Percentiles rank a stretch among this genome's conserved stretches.
phyloP scores from a whole-genome alignment of 2,329 filamentous ascomycete genomes.

The Cylindrodendrum hubeiense region DNA sequence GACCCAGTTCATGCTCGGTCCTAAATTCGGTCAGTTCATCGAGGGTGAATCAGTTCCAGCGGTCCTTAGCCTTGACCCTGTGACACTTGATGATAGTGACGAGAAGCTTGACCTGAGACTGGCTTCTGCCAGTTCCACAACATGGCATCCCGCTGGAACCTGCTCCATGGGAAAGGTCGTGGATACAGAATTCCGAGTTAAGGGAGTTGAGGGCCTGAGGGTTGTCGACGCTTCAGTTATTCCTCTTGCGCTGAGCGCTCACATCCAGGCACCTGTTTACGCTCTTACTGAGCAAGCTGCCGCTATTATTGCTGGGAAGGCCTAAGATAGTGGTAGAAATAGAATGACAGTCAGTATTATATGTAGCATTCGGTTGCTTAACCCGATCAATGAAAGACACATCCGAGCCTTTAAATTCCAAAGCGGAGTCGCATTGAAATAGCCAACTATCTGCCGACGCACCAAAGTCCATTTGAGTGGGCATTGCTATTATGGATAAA shows the following conservation, averaged over 20 bases:
- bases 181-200: constrained; percentile 67
- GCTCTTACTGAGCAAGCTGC: constrained; percentile 52
- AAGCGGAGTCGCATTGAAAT: no score
- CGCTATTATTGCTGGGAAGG: constrained; percentile 30
- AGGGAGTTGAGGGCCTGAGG: constrained; percentile 52
- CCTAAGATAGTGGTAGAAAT: background rate
- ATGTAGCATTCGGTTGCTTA: background rate
- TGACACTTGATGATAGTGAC: constrained; percentile 32
- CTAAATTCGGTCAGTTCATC: constrained; percentile 35
- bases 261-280: constrained; percentile 49
- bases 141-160: constrained; percentile 65
- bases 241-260: constrained; percentile 46
- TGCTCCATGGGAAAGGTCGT: constrained; percentile 68
- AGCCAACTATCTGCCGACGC: no score
- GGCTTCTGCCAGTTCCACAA: constrained; percentile 52
- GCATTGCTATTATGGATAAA: no score
- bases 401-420: no score
- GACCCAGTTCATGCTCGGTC: constrained; percentile 38
- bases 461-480: no score
- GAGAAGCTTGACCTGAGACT: constrained; percentile 39
- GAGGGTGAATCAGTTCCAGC: constrained; percentile 37
- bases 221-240: constrained; percentile 52
- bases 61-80: constrained; percentile 28
- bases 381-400: background rate
- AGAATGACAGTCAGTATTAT: background rate